These are phyloP conservation scores for Boletus coccyginus DNA, from an alignment of 768 basidiomycete species.

Conservation along the genomic window DNA sequence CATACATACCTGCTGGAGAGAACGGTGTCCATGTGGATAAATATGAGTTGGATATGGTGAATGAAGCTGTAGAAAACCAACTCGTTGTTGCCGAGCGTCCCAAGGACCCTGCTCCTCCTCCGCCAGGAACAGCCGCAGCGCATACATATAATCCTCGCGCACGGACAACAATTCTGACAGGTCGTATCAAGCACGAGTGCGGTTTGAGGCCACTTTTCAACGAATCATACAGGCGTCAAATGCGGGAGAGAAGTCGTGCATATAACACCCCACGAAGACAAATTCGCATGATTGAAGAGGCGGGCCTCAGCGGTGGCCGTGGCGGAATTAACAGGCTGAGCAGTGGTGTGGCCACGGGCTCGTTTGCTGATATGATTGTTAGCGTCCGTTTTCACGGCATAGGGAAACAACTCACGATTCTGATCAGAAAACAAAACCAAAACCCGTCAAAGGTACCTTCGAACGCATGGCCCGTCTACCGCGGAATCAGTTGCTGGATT, in stretches of 20 bases:
- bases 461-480: slow-evolving; percentile 93
- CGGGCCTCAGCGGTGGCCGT: slow-evolving; percentile 61
- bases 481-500: slow-evolving; percentile 81
- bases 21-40: slow-evolving; percentile 46
- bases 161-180: slow-evolving; percentile 75
- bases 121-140: slow-evolving; percentile 34
- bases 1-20: slow-evolving; percentile 29
- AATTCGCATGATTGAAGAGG: slow-evolving; percentile 74
- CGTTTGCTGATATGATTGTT: slow-evolving; percentile 68
- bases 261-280: slow-evolving; percentile 66
- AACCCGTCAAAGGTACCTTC: slow-evolving; percentile 65
- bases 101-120: slow-evolving; percentile 52
- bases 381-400: slow-evolving; percentile 28
- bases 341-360: slow-evolving; percentile 61
- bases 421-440: slow-evolving; percentile 58
- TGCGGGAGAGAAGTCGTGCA: slow-evolving; percentile 62
- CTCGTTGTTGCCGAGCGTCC: slow-evolving; percentile 81
- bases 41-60: slow-evolving; percentile 88
- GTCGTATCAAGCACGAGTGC: slow-evolving; percentile 79
- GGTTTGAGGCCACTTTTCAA: slow-evolving; percentile 68
- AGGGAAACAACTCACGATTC: slow-evolving; percentile 4
- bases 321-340: slow-evolving; percentile 77
- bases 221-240: slow-evolving; percentile 65
- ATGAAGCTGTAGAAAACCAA: slow-evolving; percentile 81
- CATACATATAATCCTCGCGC: slow-evolving; percentile 55